phyloP scores from a whole-genome alignment of 208 protist species.

The Acanthamoeba royreba region DNA sequence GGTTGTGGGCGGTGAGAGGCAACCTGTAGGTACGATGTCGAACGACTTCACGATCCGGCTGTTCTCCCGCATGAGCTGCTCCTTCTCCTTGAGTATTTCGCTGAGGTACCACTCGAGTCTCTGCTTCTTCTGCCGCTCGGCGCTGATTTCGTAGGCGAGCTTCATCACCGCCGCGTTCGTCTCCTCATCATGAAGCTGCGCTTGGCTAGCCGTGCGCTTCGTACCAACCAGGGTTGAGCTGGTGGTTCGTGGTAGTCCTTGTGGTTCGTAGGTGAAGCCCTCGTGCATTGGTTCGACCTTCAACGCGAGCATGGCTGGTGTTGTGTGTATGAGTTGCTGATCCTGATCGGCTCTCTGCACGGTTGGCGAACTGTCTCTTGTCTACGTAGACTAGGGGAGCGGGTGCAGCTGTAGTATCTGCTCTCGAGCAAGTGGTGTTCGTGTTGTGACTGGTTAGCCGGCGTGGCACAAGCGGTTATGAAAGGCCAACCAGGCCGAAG shows the following conservation, averaged over 20 bases:
- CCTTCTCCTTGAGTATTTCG: background rate
- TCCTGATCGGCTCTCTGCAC: too few species aligned
- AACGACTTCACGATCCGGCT: background rate
- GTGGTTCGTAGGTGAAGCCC: too few species aligned
- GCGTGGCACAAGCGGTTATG: too few species aligned
- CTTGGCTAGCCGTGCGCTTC: background rate
- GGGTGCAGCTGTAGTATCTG: too few species aligned
- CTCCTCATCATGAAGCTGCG: background rate
- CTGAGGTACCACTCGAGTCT: conserved; percentile 14
- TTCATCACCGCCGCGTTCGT: background rate
- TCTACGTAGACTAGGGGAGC: too few species aligned
- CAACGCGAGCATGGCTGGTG: background rate
- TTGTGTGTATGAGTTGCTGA: too few species aligned
- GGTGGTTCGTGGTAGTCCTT: too few species aligned
- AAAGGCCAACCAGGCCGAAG: too few species aligned
- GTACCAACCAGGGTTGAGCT: too few species aligned
- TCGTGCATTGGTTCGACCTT: background rate
- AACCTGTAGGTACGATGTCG: background rate
- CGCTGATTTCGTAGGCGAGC: background rate
- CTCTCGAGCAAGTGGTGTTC: too few species aligned
- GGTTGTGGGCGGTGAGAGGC: background rate
- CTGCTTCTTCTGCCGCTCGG: background rate
- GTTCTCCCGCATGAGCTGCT: conserved; percentile 14
- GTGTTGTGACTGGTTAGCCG: too few species aligned
- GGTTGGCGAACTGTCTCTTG: too few species aligned